Percentiles rank a stretch among this genome's conserved stretches.
Conservation (phyloP, 768 basidiomycete species). For the Coprinopsis sp. region DNA sequence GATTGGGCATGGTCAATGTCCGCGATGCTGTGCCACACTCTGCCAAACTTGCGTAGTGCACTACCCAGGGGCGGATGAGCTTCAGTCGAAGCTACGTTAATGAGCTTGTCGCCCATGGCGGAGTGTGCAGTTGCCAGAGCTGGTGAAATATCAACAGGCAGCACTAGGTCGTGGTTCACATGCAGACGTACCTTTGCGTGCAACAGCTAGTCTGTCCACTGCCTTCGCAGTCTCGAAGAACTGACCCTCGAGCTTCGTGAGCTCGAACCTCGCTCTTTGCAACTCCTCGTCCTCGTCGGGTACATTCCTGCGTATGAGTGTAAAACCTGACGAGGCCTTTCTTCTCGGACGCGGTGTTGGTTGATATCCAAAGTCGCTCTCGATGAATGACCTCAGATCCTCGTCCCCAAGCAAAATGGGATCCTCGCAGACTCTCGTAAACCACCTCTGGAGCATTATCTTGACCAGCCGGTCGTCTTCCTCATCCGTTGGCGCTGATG, state of each 20-base stretch:
- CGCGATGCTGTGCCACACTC: constrained; percentile 81
- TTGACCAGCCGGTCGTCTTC: constrained; percentile 96
- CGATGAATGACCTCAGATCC: constrained; percentile 90
- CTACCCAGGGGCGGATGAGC: constrained; percentile 78
- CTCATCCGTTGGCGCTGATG: constrained; percentile 95
- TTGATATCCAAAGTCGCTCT: constrained; percentile 96
- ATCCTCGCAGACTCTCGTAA: constrained; percentile 89
- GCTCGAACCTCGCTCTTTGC: constrained; percentile 82
- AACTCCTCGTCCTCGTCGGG: constrained; percentile 95
- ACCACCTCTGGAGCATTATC: constrained; percentile 93
- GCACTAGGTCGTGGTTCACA: constrained; percentile 1
- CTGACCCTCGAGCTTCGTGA: constrained; percentile 87
- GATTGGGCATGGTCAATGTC: constrained; percentile 90
- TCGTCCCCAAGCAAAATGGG: constrained; percentile 85
- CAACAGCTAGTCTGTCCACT: constrained; percentile 78
- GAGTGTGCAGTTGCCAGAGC: constrained; percentile 74
- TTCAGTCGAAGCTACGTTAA: constrained; percentile 87
- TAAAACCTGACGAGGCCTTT: constrained; percentile 71
- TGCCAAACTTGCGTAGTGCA: constrained; percentile 81
- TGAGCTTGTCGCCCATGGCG: constrained; percentile 91
- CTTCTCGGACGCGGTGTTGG: constrained; percentile 72
- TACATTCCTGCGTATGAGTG: constrained; percentile 70
- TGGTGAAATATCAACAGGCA: constrained; percentile 24
- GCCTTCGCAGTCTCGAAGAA: constrained; percentile 92
- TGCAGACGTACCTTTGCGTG: constrained; percentile 62